Evolutionary conservation across 768 basidiomycete species (phyloP).

Genomic region (Lactifluus pinguis): DNA sequence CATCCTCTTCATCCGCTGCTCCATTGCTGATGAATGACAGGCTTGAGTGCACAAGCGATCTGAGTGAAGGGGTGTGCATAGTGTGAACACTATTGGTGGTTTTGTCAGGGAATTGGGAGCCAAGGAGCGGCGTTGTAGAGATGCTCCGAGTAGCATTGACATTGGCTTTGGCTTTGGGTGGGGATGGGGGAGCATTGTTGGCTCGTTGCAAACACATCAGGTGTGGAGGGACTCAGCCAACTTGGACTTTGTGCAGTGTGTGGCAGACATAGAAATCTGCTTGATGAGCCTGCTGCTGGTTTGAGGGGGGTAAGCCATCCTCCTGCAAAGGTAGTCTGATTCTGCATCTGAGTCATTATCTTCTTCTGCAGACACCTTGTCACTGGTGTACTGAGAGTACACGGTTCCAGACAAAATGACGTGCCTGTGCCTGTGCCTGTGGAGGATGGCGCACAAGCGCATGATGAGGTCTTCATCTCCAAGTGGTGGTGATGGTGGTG

Average conservation of each 20-base stretch:
- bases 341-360: conserved; percentile 20
- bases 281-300: conserved; percentile 11
- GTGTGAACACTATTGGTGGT: neutral
- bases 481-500: too few relatives aligned
- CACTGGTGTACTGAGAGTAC: conserved; percentile 17
- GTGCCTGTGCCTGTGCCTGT: too few relatives aligned
- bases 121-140: conserved; percentile 10
- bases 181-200: neutral
- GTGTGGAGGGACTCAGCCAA: conserved; percentile 12
- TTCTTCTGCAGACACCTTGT: conserved; percentile 10
- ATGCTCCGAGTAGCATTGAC: neutral
- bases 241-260: conserved; percentile 18
- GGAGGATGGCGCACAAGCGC: too few relatives aligned
- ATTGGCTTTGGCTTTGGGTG: neutral
- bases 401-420: conserved; percentile 45
- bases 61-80: neutral
- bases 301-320: conserved; percentile 5
- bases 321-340: conserved; percentile 9
- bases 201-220: neutral
- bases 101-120: neutral
- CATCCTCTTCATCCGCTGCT: conserved; percentile 30
- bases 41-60: neutral
- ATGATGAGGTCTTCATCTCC: too few relatives aligned
- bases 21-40: conserved; percentile 24
- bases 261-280: conserved; percentile 16